Evolutionary conservation across 2,329 filamentous ascomycete species (phyloP).

Genomic region (Penicillium sp.): DNA sequence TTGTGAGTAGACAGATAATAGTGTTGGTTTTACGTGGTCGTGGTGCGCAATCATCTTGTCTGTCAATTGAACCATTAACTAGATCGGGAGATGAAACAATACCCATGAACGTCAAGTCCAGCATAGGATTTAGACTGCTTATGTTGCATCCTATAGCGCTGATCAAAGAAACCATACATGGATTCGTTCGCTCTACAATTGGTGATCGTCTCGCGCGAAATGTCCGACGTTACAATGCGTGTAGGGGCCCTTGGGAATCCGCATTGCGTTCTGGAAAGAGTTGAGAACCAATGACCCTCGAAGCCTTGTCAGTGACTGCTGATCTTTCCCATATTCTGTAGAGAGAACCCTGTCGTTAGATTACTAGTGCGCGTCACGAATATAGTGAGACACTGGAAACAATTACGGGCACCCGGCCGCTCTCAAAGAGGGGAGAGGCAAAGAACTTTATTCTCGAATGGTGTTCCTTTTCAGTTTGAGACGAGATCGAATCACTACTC

Average conservation of each 20-base stretch:
- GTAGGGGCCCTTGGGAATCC: neutral
- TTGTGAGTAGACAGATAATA: too few relatives aligned
- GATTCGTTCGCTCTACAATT: neutral
- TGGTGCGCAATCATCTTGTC: too few relatives aligned
- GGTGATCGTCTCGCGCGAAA: neutral
- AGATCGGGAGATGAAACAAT: neutral
- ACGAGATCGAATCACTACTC: neutral
- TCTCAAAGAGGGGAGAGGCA: neutral
- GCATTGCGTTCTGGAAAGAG: neutral
- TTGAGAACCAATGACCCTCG: neutral
- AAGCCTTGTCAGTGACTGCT: neutral
- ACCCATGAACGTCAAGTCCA: neutral
- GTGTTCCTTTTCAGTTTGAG: neutral
- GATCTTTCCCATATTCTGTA: neutral
- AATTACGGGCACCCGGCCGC: neutral
- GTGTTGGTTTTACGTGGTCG: too few relatives aligned
- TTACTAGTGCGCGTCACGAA: neutral
- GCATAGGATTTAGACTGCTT: too few relatives aligned
- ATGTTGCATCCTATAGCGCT: neutral
- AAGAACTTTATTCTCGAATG: neutral
- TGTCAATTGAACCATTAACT: too few relatives aligned
- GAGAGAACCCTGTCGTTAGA: neutral
- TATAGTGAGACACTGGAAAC: neutral
- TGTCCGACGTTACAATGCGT: neutral
- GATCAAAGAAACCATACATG: neutral